Evolutionary conservation across 306 rosid species (phyloP).

Genomic region (Gastrolobium bilobum): DNA sequence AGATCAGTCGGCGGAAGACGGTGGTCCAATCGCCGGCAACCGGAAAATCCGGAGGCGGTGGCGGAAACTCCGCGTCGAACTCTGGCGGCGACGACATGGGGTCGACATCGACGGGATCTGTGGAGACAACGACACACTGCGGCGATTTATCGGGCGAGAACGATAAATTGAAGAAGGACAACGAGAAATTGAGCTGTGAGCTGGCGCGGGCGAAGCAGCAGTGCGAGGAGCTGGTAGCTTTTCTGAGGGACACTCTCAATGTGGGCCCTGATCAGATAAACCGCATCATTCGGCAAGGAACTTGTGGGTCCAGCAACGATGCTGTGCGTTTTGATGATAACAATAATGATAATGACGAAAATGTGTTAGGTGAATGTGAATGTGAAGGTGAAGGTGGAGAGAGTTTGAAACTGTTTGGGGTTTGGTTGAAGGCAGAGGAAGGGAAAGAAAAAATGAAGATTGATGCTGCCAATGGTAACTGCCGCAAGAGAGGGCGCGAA

Average conservation of each 20-base stretch:
- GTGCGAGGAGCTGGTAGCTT: slow-evolving; percentile 69
- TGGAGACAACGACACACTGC: slow-evolving; percentile 51
- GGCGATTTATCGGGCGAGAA: slow-evolving; percentile 70
- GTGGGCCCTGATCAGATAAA: slow-evolving; percentile 74
- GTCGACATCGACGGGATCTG: slow-evolving; percentile 76
- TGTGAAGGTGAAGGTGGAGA: not conserved
- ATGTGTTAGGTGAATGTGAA: slow-evolving; percentile 49
- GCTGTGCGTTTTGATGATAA: slow-evolving; percentile 22
- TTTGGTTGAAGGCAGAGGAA: slow-evolving; percentile 72
- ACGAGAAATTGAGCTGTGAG: slow-evolving; percentile 72
- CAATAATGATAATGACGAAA: slow-evolving; percentile 26
- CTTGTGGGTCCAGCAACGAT: slow-evolving; percentile 55
- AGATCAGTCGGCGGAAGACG: slow-evolving; percentile 79
- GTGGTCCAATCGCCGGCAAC: not conserved
- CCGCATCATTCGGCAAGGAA: slow-evolving; percentile 64
- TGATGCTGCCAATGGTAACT: not conserved
- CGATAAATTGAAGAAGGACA: slow-evolving; percentile 71
- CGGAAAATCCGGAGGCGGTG: slow-evolving; percentile 50
- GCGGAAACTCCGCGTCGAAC: slow-evolving; percentile 53
- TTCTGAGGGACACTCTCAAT: slow-evolving; percentile 61
- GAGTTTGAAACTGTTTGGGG: slow-evolving; percentile 84
- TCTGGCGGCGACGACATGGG: slow-evolving; percentile 81
- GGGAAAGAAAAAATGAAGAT: slow-evolving; percentile 39
- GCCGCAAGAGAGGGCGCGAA: slow-evolving; percentile 59
- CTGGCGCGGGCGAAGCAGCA: slow-evolving; percentile 67